These are phyloP conservation scores for Coniferiporia sulphurascens DNA, from an alignment of 1,284 basidiomycete genomes.

Conservation along the genomic window DNA sequence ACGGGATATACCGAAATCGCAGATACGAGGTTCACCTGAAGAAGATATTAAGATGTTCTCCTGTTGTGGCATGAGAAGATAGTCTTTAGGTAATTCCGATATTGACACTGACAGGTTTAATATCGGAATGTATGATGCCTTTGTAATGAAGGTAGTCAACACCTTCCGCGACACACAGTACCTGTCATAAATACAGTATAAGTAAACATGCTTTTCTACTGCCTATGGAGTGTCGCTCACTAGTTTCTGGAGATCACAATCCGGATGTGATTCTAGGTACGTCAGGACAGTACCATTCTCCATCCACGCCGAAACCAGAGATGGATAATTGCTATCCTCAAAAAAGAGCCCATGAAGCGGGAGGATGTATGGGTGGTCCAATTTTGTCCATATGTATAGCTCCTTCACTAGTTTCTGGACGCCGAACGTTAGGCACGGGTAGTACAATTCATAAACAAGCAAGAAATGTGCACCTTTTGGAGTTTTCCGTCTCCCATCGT, in stretches of 20 bases:
- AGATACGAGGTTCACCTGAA: background rate
- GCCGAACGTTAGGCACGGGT: background rate
- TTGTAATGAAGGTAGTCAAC: background rate
- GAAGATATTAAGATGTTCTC: background rate
- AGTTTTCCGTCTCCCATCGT: background rate
- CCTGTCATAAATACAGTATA: background rate
- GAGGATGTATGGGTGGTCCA: background rate
- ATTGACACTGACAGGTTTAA: background rate
- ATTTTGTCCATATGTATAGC: background rate
- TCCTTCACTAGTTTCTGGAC: background rate
- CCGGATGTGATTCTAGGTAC: background rate
- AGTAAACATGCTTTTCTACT: background rate
- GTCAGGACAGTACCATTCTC: background rate
- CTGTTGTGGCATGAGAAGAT: background rate
- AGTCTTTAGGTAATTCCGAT: background rate
- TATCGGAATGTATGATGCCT: background rate
- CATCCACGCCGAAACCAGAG: background rate
- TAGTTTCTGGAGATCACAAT: background rate
- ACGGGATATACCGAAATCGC: background rate
- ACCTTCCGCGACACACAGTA: background rate
- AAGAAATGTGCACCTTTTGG: background rate
- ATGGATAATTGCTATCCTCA: background rate
- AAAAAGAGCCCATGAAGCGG: background rate
- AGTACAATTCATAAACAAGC: background rate
- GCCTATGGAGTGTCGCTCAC: background rate